Evolutionary conservation across 495 filamentous ascomycete genomes (phyloP).

Genomic region (Penicillium daleae): DNA sequence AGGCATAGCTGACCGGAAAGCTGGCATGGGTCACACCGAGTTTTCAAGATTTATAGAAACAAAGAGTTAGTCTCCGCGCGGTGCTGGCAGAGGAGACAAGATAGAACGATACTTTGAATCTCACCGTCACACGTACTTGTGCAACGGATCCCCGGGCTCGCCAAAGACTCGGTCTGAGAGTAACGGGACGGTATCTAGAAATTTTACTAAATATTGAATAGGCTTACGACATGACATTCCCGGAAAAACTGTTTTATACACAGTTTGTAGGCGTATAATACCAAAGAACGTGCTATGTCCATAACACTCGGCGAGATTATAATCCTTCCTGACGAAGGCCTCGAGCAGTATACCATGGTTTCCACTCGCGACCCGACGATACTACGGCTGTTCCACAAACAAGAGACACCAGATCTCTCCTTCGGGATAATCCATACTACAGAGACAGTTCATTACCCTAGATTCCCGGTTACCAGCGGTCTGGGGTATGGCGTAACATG

Average conservation of each 20-base stretch:
- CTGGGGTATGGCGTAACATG: slow-evolving; percentile 15
- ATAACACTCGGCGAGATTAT: slow-evolving; percentile 16
- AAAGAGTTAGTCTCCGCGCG: neutral
- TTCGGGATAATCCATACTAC: slow-evolving; percentile 11
- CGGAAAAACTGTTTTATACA: neutral
- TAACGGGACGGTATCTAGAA: neutral
- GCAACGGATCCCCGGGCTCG: slow-evolving; percentile 19
- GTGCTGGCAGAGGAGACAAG: neutral
- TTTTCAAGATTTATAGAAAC: neutral
- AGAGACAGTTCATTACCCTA: slow-evolving; percentile 7
- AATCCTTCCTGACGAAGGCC: neutral
- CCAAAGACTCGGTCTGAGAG: slow-evolving; percentile 20
- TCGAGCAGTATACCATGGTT: neutral
- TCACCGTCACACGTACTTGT: slow-evolving; percentile 34
- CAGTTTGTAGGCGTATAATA: neutral
- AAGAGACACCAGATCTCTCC: slow-evolving; percentile 9
- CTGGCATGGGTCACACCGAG: neutral
- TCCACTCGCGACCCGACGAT: neutral
- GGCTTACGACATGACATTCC: neutral
- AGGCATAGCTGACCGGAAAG: neutral
- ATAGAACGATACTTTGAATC: slow-evolving; percentile 16
- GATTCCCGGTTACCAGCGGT: slow-evolving; percentile 17
- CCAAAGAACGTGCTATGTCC: neutral
- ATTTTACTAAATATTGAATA: too few species aligned
- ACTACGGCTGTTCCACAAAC: slow-evolving; percentile 18